A percentile compares a stretch with the other conserved stretches of the same genome.
Evolutionary conservation across 2,329 filamentous ascomycete species (phyloP).

Genomic region (Ilyonectria robusta): DNA sequence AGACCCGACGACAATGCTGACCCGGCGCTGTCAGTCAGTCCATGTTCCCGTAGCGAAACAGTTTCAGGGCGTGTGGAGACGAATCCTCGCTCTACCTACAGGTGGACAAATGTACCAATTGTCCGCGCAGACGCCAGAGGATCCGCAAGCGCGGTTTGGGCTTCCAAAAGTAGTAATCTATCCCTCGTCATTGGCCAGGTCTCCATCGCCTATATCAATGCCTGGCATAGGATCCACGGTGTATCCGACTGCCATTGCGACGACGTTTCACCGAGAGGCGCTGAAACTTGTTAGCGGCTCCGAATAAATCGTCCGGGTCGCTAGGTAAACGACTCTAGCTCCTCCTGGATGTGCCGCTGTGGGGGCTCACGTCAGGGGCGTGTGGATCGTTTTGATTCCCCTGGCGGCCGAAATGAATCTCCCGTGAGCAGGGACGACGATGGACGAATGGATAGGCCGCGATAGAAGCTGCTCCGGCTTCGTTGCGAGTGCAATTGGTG

Average conservation of each 20-base stretch:
- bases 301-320: constrained; percentile 18
- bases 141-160: not conserved
- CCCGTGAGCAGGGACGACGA: constrained; percentile 2
- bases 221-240: constrained; percentile 3
- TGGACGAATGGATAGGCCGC: constrained; percentile 13
- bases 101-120: constrained; percentile 7
- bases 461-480: constrained; percentile 9
- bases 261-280: constrained; percentile 26
- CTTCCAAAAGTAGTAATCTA: constrained; percentile 22
- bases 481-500: constrained; percentile 17
- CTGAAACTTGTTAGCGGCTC: constrained; percentile 31
- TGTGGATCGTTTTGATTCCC: constrained; percentile 7
- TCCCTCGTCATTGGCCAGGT: constrained; percentile 20
- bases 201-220: not conserved
- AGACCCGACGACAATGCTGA: not conserved
- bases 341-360: constrained; percentile 5
- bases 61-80: constrained; percentile 28
- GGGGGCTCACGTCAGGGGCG: constrained; percentile 12
- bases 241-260: constrained; percentile 8
- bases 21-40: constrained; percentile 5
- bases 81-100: not conserved
- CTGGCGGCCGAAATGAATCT: constrained; percentile 1
- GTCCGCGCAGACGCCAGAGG: not conserved
- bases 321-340: constrained; percentile 13
- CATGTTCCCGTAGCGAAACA: constrained; percentile 19